Evolutionary conservation across 495 filamentous ascomycete species (phyloP).

Genomic region (Filosporella fistucella): DNA sequence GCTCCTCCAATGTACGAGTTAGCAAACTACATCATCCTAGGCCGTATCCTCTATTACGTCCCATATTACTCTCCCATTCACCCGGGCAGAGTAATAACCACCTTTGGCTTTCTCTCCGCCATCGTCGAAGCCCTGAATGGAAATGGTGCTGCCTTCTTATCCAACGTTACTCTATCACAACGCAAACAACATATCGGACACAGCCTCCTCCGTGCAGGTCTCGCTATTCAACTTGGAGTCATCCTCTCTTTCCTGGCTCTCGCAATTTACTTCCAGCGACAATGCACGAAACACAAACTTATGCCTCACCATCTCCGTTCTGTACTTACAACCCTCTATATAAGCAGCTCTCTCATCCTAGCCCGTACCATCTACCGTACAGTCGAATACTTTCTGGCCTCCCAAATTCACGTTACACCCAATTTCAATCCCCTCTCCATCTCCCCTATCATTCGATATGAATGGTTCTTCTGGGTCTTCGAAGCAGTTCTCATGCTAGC

Average conservation of each 20-base stretch:
- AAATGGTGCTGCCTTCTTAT: conserved; percentile 52
- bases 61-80: conserved; percentile 72
- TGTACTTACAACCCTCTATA: conserved; percentile 55
- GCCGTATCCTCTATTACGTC: conserved; percentile 70
- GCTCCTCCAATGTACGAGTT: conserved; percentile 63
- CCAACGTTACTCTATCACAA: conserved; percentile 27
- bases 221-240: conserved; percentile 60
- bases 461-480: conserved; percentile 71
- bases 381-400: conserved; percentile 49
- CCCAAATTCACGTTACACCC: background rate
- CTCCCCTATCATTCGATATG: conserved; percentile 54
- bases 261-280: conserved; percentile 51
- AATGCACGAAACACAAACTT: conserved; percentile 48
- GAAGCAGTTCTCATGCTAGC: conserved; percentile 59
- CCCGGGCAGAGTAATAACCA: conserved; percentile 67
- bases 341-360: conserved; percentile 52
- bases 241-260: conserved; percentile 56
- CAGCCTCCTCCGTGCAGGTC: conserved; percentile 56
- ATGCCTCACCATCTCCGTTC: conserved; percentile 48
- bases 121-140: conserved; percentile 63
- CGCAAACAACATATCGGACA: conserved; percentile 45
- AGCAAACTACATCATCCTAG: conserved; percentile 69
- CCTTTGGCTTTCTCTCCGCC: conserved; percentile 58
- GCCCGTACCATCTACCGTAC: conserved; percentile 61
- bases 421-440: conserved; percentile 17